Conservation (phyloP, 257 asterid genomes). For the Gentiana straminea region DNA sequence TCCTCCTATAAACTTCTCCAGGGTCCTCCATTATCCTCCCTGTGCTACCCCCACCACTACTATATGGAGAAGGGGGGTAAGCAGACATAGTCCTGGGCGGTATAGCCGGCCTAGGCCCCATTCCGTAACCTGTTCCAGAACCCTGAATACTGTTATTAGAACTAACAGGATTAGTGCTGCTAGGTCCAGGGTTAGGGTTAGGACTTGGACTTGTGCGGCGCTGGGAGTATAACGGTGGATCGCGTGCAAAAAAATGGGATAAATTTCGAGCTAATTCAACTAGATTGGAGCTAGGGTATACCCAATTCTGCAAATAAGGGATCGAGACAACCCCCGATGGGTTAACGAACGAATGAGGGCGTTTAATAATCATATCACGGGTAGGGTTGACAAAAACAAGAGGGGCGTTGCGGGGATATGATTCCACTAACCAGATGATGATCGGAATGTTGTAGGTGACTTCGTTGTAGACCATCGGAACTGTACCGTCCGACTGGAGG, state of each 20-base stretch:
- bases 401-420: slow-evolving; percentile 82
- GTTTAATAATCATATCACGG: slow-evolving; percentile 74
- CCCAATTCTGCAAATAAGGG: slow-evolving; percentile 67
- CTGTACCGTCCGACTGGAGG: slow-evolving; percentile 83
- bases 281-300: slow-evolving; percentile 73
- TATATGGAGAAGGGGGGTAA: slow-evolving; percentile 60
- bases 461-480: slow-evolving; percentile 59
- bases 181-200: slow-evolving; percentile 11
- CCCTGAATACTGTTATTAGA: background rate
- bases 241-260: slow-evolving; percentile 55
- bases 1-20: slow-evolving; percentile 51
- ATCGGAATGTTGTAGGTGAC: slow-evolving; percentile 83
- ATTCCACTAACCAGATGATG: slow-evolving; percentile 77
- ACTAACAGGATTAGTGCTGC: slow-evolving; percentile 8
- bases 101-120: slow-evolving; percentile 39
- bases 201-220: slow-evolving; percentile 37
- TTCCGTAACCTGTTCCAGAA: slow-evolving; percentile 24
- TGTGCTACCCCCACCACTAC: slow-evolving; percentile 17
- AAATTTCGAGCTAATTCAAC: slow-evolving; percentile 59
- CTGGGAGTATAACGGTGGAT: slow-evolving; percentile 82
- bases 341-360: slow-evolving; percentile 69
- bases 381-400: slow-evolving; percentile 86
- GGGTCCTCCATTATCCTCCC: slow-evolving; percentile 56
- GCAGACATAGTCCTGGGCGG: slow-evolving; percentile 43
- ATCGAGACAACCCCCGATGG: slow-evolving; percentile 80